Percentiles rank a stretch among this genome's conserved stretches.
Evolutionary conservation across 371 early-diverging fungal genomes (phyloP).

Genomic region (Mucor sp.): DNA sequence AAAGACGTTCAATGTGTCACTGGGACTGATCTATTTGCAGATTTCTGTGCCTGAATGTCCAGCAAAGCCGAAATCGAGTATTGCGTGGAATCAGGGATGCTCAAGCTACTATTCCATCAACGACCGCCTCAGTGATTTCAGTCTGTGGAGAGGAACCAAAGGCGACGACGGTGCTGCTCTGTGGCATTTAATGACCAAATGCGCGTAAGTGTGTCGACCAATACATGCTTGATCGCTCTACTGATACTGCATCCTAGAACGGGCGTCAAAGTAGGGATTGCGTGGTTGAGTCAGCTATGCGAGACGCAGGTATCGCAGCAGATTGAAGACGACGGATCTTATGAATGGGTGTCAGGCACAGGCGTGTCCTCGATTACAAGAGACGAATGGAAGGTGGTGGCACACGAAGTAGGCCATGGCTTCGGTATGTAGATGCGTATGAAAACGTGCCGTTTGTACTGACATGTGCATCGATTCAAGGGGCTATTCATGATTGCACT

Average conservation of each 20-base stretch:
- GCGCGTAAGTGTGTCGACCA: slow-evolving; percentile 49
- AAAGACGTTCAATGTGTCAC: slow-evolving; percentile 83
- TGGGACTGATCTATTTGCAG: slow-evolving; percentile 83
- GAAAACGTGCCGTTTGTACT: neutral
- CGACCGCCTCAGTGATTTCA: slow-evolving; percentile 86
- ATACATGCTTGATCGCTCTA: neutral
- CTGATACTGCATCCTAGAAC: slow-evolving; percentile 38
- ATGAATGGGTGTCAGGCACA: slow-evolving; percentile 77
- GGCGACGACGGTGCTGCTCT: slow-evolving; percentile 77
- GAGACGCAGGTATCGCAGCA: slow-evolving; percentile 56
- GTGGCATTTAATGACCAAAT: slow-evolving; percentile 94
- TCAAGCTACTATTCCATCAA: slow-evolving; percentile 71
- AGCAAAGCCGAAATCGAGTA: slow-evolving; percentile 17
- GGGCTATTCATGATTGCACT: slow-evolving; percentile 72
- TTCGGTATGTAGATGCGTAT: slow-evolving; percentile 53
- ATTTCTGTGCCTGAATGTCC: slow-evolving; percentile 71
- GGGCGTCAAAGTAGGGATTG: slow-evolving; percentile 90
- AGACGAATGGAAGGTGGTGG: slow-evolving; percentile 94
- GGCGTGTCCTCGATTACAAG: slow-evolving; percentile 85
- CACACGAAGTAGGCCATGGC: slow-evolving; percentile 93
- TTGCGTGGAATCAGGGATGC: slow-evolving; percentile 86
- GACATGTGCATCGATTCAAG: slow-evolving; percentile 12
- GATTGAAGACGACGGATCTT: slow-evolving; percentile 47
- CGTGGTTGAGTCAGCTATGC: slow-evolving; percentile 89
- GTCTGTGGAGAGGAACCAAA: slow-evolving; percentile 81